phyloP scores from a whole-genome alignment of 2,329 filamentous ascomycete genomes.

The Escovopsis sp. region DNA sequence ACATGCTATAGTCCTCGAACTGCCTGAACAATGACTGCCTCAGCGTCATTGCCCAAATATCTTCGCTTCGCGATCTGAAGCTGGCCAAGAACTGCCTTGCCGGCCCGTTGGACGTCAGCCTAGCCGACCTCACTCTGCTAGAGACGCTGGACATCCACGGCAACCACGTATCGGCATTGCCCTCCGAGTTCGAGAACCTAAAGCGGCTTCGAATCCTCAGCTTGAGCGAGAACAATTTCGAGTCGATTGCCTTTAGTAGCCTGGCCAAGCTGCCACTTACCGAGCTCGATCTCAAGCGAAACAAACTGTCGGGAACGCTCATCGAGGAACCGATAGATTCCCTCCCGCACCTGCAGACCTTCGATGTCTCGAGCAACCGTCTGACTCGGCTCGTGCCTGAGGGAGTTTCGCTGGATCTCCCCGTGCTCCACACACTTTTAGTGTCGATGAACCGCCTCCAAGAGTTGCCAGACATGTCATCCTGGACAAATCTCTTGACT shows the following conservation, averaged over 20 bases:
- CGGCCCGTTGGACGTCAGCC: conserved; percentile 48
- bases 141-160: conserved; percentile 70
- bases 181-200: conserved; percentile 51
- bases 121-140: conserved; percentile 51
- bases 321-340: conserved; percentile 46
- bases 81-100: conserved; percentile 64
- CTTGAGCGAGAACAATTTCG: conserved; percentile 64
- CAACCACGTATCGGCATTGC: conserved; percentile 63
- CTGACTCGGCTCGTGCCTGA: conserved; percentile 39
- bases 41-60: conserved; percentile 59
- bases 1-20: conserved; percentile 53
- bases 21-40: conserved; percentile 58
- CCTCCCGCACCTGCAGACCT: conserved; percentile 51
- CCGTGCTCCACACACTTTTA: conserved; percentile 57
- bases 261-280: conserved; percentile 54
- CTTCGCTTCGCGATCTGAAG: conserved; percentile 61
- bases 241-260: conserved; percentile 52
- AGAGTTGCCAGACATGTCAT: conserved; percentile 55
- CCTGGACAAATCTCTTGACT: conserved; percentile 59
- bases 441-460: conserved; percentile 72
- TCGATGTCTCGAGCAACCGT: conserved; percentile 69
- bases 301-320: conserved; percentile 59
- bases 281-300: conserved; percentile 63
- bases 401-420: conserved; percentile 41
- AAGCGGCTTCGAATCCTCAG: conserved; percentile 61